Evolutionary conservation across 768 basidiomycete genomes (phyloP), one percentile per base, ranked within the genome.

Genomic region (Rubroboletus pulcherrimus): DNA sequence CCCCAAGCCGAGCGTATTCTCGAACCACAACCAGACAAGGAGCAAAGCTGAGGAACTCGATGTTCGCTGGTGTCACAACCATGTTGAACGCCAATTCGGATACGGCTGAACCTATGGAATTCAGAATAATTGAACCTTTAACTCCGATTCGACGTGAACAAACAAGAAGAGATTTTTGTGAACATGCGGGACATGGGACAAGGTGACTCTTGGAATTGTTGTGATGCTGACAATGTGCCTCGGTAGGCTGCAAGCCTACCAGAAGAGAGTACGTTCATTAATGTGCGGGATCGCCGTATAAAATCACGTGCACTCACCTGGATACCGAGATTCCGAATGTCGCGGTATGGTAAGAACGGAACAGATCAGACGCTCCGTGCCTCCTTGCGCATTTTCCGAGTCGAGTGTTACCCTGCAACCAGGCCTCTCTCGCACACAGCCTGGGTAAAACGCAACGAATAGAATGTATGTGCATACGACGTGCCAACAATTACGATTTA

Each of bases 91-190:
- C 61, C 53, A 49, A 43, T 24, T 17, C 4, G 29, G 45, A 40
- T 6, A 24, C 39, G 34, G 26, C 39, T 4, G 9, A 38, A 35
- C 37, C 12, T 19, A 46, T 62, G 63, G 63, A 65, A 63, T 65
- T 49, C 63, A 52, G 10, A 21, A 30, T 24, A 17, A 59, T n/a
- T n/a, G 29, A 21, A 31, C 21, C 45, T 33, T 33, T 1, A n/a
- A 47, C 19, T 29, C 19, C 10, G 21, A 21, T 21, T 21, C 21
- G 21, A 21, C 21, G 21, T 21, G 21, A 21, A 21, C 21, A 21
- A 21, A 21, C 21, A 21, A 21, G 21, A 21, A 21, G 21, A 21
- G 21, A 21, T 21, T 21, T 21, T 21, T 21, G 21, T 21, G 21
- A 21, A 21, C 21, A 21, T 21, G 21, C 21, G 21, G 2, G 21